Conservation (phyloP, 1,284 basidiomycete species). For the Naganishia liquefaciens region DNA sequence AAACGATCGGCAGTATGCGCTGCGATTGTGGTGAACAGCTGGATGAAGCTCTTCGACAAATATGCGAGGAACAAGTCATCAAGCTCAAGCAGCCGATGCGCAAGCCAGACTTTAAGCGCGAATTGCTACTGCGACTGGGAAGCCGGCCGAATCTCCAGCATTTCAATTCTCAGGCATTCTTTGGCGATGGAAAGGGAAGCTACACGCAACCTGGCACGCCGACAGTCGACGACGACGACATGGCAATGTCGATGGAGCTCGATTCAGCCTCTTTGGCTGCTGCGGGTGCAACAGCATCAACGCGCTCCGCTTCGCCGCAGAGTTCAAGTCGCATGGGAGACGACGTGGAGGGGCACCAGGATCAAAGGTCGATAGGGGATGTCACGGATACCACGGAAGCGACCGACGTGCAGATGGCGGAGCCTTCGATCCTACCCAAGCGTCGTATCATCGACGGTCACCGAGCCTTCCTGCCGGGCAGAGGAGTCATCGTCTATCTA, state of each 20-base stretch:
- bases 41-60: slow-evolving; percentile 91
- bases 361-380: neutral
- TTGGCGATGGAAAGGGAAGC: slow-evolving; percentile 3
- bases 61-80: slow-evolving; percentile 65
- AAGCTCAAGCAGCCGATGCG: slow-evolving; percentile 16
- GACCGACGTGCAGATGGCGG: slow-evolving; percentile 9
- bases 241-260: slow-evolving; percentile 33
- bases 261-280: slow-evolving; percentile 22
- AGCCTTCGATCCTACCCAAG: slow-evolving; percentile 4
- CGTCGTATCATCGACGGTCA: slow-evolving; percentile 18
- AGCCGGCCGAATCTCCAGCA: slow-evolving; percentile 5
- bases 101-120: neutral
- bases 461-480: slow-evolving; percentile 60
- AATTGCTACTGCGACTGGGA: slow-evolving; percentile 7
- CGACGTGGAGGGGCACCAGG: neutral
- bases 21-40: slow-evolving; percentile 99
- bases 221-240: slow-evolving; percentile 23
- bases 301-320: slow-evolving; percentile 25
- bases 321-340: slow-evolving; percentile 20
- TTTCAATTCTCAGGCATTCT: slow-evolving; percentile 10
- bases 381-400: slow-evolving; percentile 18
- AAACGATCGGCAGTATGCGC: slow-evolving; percentile 96
- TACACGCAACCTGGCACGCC: slow-evolving; percentile 24
- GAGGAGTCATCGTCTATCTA: slow-evolving; percentile 94
- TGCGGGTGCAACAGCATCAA: neutral